Evolutionary conservation across 441 rosid species (phyloP), one percentile per base, ranked within the genome.

Genomic region (Kokia cookei): DNA sequence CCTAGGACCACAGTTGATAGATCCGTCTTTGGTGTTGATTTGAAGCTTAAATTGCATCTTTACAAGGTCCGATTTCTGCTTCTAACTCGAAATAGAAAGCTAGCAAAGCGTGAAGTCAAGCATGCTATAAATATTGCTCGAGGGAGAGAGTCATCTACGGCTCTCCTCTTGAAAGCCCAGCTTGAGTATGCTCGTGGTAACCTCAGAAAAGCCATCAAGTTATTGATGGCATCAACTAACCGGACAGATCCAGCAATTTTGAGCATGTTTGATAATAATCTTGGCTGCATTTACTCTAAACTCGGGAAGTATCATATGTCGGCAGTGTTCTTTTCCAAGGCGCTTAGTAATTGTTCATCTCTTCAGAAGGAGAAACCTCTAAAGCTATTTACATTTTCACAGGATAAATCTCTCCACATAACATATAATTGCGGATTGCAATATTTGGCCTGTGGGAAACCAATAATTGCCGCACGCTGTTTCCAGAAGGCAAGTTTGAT

Each of bases 171-270:
- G 88, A 96, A 94, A 88, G 88, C 99, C 73, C 94, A 96, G 85
- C 93, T 96, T 76, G 99, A 96, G 83, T 89, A 86, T 88, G 92
- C 97, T 81, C 97, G 91, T 79, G 90, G 98, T 47, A 94, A 96
- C 82, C 87, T 88, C 64, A 90, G 89, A 13, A 94, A 96, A 83
- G 98, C 99, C 71, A 92, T 92, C 77, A 94, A 91, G 85, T 89
- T 96, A 77, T 77, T 96, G 83, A 76, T 90, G 91, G 97, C 96
- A 62, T 90, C 95, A 22, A 87, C 88, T 79, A 88, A 86, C 64
- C 89, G 82, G 51, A 81, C 87, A 27, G 97, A 93, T 68, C 76
- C 77, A 67, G 94, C 88, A 55, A 82, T 84, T 72, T 82, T 92
- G 73, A 88, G 90, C 90, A 88, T 88, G 87, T 84, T 90, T 65